These are phyloP conservation scores for Solanum appendiculatum DNA, from an alignment of 257 asterid species.

Conservation along the genomic window DNA sequence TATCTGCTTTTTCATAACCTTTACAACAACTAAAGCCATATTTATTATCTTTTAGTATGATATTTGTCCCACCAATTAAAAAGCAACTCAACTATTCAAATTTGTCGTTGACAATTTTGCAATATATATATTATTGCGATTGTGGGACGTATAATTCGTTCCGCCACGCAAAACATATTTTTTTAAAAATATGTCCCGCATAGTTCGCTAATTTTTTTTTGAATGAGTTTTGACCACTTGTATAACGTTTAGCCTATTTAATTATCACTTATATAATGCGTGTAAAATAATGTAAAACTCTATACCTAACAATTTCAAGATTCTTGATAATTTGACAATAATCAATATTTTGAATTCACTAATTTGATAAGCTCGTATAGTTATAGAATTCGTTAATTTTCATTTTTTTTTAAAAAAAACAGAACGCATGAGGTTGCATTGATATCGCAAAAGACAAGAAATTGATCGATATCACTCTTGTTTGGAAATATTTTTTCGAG, in stretches of 20 bases:
- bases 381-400: background rate
- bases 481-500: background rate
- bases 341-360: background rate
- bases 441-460: background rate
- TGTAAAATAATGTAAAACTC: background rate
- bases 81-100: background rate
- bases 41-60: background rate
- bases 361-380: background rate
- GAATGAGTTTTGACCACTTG: background rate
- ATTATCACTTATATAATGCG: background rate
- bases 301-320: background rate
- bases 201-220: background rate
- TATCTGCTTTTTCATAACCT: background rate
- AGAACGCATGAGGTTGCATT: background rate
- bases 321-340: background rate
- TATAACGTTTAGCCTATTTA: background rate
- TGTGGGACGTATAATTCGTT: too few species aligned
- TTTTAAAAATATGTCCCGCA: background rate
- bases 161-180: fast-evolving
- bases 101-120: background rate
- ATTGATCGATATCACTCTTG: background rate
- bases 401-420: too few species aligned
- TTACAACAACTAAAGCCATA: background rate
- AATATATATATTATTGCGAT: too few species aligned
- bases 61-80: background rate